Evolutionary conservation across 768 basidiomycete species (phyloP).

Genomic region (Podaxis rugospora): DNA sequence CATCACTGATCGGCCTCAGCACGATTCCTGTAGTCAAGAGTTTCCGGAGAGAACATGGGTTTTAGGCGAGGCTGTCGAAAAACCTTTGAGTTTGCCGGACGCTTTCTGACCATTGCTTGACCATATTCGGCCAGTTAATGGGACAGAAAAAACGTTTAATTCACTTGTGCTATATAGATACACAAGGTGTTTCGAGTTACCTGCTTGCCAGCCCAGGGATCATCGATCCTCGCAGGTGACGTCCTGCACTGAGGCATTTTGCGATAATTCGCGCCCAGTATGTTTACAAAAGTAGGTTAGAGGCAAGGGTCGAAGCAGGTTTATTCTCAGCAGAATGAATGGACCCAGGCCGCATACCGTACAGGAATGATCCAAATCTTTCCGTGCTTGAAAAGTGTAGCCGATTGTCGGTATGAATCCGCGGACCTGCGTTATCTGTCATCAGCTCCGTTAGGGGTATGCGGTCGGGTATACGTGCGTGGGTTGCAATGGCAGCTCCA

Average conservation of each 20-base stretch:
- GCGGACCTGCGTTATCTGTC: conserved; percentile 13
- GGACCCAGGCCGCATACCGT: neutral
- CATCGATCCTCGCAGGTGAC: neutral
- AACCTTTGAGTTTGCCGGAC: too few relatives aligned
- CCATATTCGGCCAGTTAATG: neutral
- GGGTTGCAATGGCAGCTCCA: conserved; percentile 4
- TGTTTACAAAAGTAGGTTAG: neutral
- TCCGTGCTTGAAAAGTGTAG: neutral
- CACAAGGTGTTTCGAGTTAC: neutral
- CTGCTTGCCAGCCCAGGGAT: neutral
- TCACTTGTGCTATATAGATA: neutral
- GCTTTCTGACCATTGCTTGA: too few relatives aligned
- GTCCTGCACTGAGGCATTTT: neutral
- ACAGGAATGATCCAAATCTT: neutral
- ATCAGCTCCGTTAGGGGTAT: conserved; percentile 10
- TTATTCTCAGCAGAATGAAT: neutral
- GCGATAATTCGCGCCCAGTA: neutral
- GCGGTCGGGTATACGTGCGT: conserved; percentile 5
- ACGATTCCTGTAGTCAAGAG: neutral
- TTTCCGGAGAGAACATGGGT: neutral
- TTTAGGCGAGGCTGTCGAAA: neutral
- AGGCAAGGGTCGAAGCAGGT: neutral
- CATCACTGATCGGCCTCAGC: neutral
- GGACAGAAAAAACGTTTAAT: neutral
- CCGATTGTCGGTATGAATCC: conserved; percentile 5